Conservation (phyloP, 139 green algal genomes). For the Zygnema cylindricum region DNA sequence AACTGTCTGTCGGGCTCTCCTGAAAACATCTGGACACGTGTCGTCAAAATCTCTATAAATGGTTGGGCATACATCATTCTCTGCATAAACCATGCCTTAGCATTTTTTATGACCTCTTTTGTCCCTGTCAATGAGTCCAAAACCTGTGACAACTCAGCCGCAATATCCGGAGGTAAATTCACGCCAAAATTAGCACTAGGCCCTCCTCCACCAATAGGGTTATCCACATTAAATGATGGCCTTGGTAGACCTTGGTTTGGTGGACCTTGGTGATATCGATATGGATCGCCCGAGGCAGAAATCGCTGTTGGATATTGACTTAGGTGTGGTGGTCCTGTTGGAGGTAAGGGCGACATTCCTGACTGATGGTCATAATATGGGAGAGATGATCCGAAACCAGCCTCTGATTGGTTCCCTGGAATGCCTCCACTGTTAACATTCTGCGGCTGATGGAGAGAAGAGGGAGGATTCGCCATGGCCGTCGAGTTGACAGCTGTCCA, state of each 20-base stretch:
- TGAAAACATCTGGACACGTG: conserved; percentile 19
- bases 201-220: neutral
- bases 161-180: conserved; percentile 21
- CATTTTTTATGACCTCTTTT: conserved; percentile 81
- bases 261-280: neutral
- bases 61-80: conserved; percentile 69
- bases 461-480: neutral
- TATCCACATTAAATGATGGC: neutral
- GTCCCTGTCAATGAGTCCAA: conserved; percentile 51
- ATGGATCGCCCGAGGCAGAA: neutral
- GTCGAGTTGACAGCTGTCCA: conserved; percentile 3
- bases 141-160: conserved; percentile 14
- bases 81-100: conserved; percentile 86
- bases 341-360: neutral
- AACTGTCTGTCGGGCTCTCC: conserved; percentile 73
- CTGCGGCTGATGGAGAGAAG: neutral
- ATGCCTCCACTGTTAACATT: neutral
- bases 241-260: neutral
- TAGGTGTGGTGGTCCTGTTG: neutral
- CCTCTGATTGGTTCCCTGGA: neutral
- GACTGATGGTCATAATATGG: neutral
- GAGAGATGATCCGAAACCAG: neutral
- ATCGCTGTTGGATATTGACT: neutral
- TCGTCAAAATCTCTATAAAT: conserved; percentile 73
- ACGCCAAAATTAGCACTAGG: neutral